Evolutionary conservation across 257 asterid genomes (phyloP), one percentile per base, ranked within the genome.

Genomic region (Solanum boliviense): DNA sequence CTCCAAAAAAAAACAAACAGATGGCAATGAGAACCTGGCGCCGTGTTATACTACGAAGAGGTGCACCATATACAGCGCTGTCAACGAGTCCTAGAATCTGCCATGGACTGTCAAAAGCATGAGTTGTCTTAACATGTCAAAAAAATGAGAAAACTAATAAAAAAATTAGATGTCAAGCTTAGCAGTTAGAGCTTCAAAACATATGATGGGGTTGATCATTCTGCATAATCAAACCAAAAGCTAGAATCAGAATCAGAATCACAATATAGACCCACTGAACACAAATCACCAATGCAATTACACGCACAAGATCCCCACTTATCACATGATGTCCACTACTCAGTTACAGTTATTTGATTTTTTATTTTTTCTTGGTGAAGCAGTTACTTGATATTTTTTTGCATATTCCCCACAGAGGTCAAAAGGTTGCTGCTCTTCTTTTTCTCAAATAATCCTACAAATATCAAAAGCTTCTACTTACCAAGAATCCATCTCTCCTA

Each of bases 71-170:
- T 85, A 97, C 90, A 67, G 92, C 93, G 87, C 96, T 93, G 86
- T 97, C 99, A 20, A 95, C 98, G 65, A 92, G 93, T 88, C 95
- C 99, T 91, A 97, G 92, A 60, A 93, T 87, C 90, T 95, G 94
- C 99, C 99, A 97, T 83, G 98, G 92, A 86, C 98, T 97, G 96
- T 76, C 76, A 89, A 87, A 89, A 93, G 81, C 70, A 86, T 29
- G 68, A 81, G 68, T 4, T 79, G 67, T 27, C 38, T 75, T 72
- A 86, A 87, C 89, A 71, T 79, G 78, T 83, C 46, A 84, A 89
- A 85, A 67, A 86, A 58, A 76, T 67, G 67, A 86, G 82, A 46
- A 13, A 72, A 13, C 83, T 73, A 74, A 36, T 16, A 82, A 82
- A 72, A 48, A 70, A 36, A 74, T 56, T 60, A 36, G 35, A 75